Base-by-base conservation (phyloP, 2,329 filamentous ascomycete genomes). In the Botrytis pseudocinerea region DNA sequence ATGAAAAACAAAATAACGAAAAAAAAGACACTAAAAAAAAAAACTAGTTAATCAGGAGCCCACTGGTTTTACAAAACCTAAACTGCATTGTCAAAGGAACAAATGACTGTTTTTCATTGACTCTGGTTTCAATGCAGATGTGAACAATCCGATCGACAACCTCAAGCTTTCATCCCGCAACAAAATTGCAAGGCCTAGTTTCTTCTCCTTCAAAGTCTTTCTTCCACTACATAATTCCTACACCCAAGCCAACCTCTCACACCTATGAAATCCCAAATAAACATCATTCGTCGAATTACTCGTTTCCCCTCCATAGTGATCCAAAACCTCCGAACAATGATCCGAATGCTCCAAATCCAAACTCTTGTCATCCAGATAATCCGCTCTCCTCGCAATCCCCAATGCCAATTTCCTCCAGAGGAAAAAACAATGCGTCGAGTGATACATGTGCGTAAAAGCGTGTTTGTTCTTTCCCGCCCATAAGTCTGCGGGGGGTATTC, bases 251-350 rank as follows among this genome's bases (percentile, higher is more conserved):
- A 68, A 40, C 28, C 64, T 68, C 35, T 54, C 46, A 28, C 64
- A 68, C n/a, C 64, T 68, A 42, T 68, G 64, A 54, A 68, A 68
- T 2, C 64, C 64, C 64, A 68, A 40, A 32, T 40, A 32, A 28
- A 68, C 64, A 68, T 68, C 64, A 57, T 68, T 68, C 16, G 64
- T 68, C 32, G 64, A 68, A 54, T 40, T 54, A n/a, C 22, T 12
- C 35, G 64, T 68, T 18, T 68, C 64, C 22, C 64, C 64, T 22
- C 46, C 64, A 68, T 68, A 68, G 28, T 68, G 64, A 68, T 68
- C 64, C 48, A 68, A n/a, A 9, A 68, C n/a, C 35, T 38, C 48
- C 7, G 46, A 54, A 68, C 64, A 68, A 54, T 68, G 64, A 68
- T 68, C 64, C 64, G 64, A 38, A 54, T 68, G 64, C 22, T 68